These are phyloP conservation scores for Rubroboletus satanas DNA, from an alignment of 768 basidiomycete genomes.

Conservation along the genomic window DNA sequence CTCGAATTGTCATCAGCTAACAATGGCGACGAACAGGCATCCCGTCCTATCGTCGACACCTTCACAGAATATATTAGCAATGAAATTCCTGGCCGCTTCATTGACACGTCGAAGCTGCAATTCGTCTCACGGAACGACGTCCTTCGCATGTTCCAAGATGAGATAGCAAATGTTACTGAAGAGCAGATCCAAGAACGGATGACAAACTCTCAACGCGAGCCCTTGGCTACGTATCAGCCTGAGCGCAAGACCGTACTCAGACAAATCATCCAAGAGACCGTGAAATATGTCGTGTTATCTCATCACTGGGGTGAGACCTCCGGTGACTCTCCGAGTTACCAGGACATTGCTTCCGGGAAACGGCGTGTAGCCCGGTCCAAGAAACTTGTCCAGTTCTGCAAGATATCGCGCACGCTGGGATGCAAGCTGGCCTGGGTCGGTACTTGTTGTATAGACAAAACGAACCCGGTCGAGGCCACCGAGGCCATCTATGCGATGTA, in stretches of 20 bases:
- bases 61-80: slow-evolving; percentile 14
- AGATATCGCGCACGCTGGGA: neutral
- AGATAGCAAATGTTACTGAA: slow-evolving; percentile 2
- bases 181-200: slow-evolving; percentile 1
- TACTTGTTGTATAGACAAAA: slow-evolving; percentile 23
- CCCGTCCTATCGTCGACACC: neutral
- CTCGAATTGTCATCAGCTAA: neutral
- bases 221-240: too few species aligned
- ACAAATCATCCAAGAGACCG: too few species aligned
- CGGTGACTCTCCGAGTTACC: slow-evolving; percentile 8
- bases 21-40: neutral
- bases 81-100: slow-evolving; percentile 5
- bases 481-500: slow-evolving; percentile 23
- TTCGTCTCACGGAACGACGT: too few species aligned
- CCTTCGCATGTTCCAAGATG: too few species aligned
- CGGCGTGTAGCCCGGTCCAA: neutral
- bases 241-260: too few species aligned
- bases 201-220: neutral
- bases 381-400: slow-evolving; percentile 6
- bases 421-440: slow-evolving; percentile 11
- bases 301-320: slow-evolving; percentile 7
- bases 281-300: slow-evolving; percentile 3
- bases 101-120: too few species aligned
- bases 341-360: too few species aligned
- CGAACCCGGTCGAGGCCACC: slow-evolving; percentile 11